Evolutionary conservation across 495 filamentous ascomycete genomes (phyloP), one percentile per base, ranked within the genome.

Genomic region (Xylaria telfairii): DNA sequence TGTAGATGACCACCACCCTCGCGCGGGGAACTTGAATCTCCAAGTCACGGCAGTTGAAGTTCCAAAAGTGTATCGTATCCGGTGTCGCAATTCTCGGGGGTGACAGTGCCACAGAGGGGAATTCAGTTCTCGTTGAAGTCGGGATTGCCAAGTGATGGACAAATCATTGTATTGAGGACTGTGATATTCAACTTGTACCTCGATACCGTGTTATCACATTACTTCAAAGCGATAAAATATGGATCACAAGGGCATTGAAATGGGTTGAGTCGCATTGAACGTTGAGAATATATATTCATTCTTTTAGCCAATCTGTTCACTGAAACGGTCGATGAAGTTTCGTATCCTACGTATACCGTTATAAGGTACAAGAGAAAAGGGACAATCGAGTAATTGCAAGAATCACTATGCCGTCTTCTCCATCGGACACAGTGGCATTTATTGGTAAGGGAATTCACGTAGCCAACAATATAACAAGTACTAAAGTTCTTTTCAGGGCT

Each of bases 371-470:
- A 41, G 1, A 42, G 21, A 41, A 24, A 39, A 65, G 19, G 44
- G 44, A 44, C n/a, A 13, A 65, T 39, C 13, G 6, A 34, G 17
- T 13, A 41, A 15, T 5, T 39, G 8, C 17, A 54, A 3, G 39
- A 28, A 57, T 57, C 41, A 68, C 26, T 26, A 59, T 44, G 34
- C n/a, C 49, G 61, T 51, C 63, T 30, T 61, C 69, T 24, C 67
- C 74, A 1, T 54, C 46, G 49, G 71, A 76, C 46, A 74, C 69
- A 19, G 61, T 78, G 0, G 76, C 76, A 51, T 78, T 78, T 32
- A 76, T 78, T 32, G 76, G 76, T 78, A 71, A 39, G 72, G 6
- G 1, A 26, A 15, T 5, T 26, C 13, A 4, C 1, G 2, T 54
- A 28, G 1, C 15, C 1, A 8, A 66, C 46, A 21, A 26, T 17